phyloP scores from a whole-genome alignment of 345 rosid genomes.

The Draba incana region DNA sequence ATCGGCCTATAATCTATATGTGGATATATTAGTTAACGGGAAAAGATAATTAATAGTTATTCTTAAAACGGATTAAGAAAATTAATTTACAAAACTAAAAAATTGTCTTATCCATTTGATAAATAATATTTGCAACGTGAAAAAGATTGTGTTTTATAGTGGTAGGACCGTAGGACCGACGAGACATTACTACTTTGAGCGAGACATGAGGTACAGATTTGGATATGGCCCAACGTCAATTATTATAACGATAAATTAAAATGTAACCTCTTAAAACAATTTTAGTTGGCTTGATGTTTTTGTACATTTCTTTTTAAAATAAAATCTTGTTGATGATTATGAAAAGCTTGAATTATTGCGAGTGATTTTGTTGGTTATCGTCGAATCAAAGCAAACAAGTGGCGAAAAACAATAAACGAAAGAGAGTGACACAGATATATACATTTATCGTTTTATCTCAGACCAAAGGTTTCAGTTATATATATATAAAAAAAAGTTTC shows the following conservation, averaged over 20 bases:
- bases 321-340: no score
- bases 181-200: neutral
- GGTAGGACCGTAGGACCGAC: constrained; percentile 26
- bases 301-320: no score
- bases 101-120: neutral
- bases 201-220: neutral
- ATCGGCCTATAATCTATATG: no score
- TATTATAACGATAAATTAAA: neutral
- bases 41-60: no score
- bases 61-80: no score
- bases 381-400: constrained; percentile 22
- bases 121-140: constrained; percentile 21
- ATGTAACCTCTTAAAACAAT: neutral
- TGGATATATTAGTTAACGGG: no score
- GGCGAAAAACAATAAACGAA: constrained; percentile 24
- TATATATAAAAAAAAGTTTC: neutral
- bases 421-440: constrained; percentile 11
- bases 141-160: constrained; percentile 21
- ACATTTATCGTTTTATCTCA: neutral
- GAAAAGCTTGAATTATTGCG: neutral
- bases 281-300: no score
- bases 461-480: constrained; percentile 1
- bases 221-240: constrained; percentile 24
- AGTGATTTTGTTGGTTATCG: constrained; percentile 15
- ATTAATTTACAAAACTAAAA: neutral